phyloP scores from a whole-genome alignment of 805 yeast species.

The Ogataea pilisensis region DNA sequence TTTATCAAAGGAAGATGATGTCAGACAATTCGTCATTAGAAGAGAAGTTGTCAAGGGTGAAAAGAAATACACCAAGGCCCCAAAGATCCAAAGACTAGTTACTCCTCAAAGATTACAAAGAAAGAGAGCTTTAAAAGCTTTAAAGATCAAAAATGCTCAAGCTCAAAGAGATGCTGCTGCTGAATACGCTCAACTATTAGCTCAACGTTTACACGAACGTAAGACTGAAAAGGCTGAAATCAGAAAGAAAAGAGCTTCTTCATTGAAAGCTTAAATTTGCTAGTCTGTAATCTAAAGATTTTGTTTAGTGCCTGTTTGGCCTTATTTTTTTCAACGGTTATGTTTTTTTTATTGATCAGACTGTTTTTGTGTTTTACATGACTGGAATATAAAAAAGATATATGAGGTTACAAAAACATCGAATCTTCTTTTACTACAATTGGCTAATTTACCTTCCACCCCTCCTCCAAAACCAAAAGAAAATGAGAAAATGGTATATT shows the following conservation, averaged over 20 bases:
- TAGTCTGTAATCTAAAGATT: slow-evolving; percentile 1
- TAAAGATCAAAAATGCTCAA: slow-evolving; percentile 95
- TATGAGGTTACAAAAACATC: no score
- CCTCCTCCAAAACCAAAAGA: slow-evolving; percentile 2
- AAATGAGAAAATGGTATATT: slow-evolving; percentile 1
- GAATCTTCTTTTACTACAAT: no score
- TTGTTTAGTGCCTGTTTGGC: not conserved
- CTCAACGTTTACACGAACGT: slow-evolving; percentile 97
- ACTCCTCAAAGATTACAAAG: slow-evolving; percentile 99
- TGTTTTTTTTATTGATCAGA: no score
- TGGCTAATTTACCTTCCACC: no score
- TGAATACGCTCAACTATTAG: slow-evolving; percentile 98
- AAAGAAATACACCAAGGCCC: slow-evolving; percentile 98
- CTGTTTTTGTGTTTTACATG: no score
- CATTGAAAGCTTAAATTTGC: slow-evolving; percentile 74
- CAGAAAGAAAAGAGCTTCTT: slow-evolving; percentile 99
- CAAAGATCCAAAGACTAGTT: slow-evolving; percentile 98
- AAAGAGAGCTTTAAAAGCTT: slow-evolving; percentile 94
- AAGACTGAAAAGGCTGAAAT: slow-evolving; percentile 98
- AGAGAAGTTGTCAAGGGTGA: slow-evolving; percentile 98
- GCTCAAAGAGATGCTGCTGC: slow-evolving; percentile 99
- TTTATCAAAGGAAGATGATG: slow-evolving; percentile 90
- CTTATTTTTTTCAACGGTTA: not conserved
- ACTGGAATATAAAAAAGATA: no score
- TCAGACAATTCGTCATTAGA: slow-evolving; percentile 89